A percentile compares a stretch with the other conserved stretches of the same genome.
phyloP scores from a whole-genome alignment of 257 asterid species.

The Ilex asprella region DNA sequence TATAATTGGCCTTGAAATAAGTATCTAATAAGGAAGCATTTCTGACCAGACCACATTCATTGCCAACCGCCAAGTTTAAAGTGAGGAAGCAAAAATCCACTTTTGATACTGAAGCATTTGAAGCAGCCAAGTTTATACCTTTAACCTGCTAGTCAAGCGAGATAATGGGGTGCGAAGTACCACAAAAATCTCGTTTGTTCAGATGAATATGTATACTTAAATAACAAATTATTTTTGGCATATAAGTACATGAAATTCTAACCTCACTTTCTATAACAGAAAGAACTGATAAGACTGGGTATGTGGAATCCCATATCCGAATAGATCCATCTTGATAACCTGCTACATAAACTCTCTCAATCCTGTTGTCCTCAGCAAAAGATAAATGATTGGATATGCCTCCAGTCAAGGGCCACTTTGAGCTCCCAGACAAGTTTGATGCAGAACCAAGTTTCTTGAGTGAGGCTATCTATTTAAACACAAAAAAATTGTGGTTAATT shows the following conservation, averaged over 20 bases:
- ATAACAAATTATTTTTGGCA: too few species aligned
- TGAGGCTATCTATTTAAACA: slow-evolving; percentile 36
- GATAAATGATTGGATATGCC: slow-evolving; percentile 57
- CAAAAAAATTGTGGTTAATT: slow-evolving; percentile 11
- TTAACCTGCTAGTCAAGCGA: slow-evolving; percentile 47
- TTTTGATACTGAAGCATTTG: slow-evolving; percentile 51
- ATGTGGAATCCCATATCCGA: slow-evolving; percentile 83
- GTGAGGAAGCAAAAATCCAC: slow-evolving; percentile 63
- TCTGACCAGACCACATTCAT: slow-evolving; percentile 83
- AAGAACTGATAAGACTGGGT: slow-evolving; percentile 59
- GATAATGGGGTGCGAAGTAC: not conserved
- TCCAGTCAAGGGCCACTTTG: slow-evolving; percentile 65
- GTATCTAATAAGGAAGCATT: slow-evolving; percentile 16
- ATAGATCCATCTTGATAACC: slow-evolving; percentile 92
- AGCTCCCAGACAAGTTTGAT: slow-evolving; percentile 34
- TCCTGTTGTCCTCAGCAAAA: slow-evolving; percentile 37
- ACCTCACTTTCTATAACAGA: slow-evolving; percentile 59
- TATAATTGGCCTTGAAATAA: slow-evolving; percentile 15
- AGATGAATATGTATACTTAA: too few species aligned
- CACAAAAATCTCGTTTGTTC: too few species aligned
- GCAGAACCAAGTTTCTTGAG: slow-evolving; percentile 24
- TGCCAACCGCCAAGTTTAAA: slow-evolving; percentile 70
- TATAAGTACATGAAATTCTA: slow-evolving; percentile 8
- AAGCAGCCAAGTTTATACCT: slow-evolving; percentile 31
- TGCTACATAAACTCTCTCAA: slow-evolving; percentile 50